Percentiles rank a stretch among this genome's conserved stretches.
Conservation (phyloP, 2,329 filamentous ascomycete genomes). For the Triangularia setosa region DNA sequence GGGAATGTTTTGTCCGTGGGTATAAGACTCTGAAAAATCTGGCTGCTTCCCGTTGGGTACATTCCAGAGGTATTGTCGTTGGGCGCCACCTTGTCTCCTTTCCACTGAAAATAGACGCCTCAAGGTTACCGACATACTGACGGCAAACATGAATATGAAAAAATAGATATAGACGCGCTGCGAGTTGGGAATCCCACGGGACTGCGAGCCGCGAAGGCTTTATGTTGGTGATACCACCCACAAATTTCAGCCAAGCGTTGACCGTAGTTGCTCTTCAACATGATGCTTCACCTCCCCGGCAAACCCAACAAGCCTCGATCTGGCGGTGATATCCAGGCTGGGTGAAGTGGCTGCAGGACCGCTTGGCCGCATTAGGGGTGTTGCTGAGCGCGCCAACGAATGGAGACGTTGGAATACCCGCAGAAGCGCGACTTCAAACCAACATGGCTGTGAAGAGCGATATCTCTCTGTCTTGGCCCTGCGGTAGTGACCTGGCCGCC, state of each 20-base stretch:
- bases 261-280: not conserved
- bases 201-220: not conserved
- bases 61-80: conserved; percentile 18
- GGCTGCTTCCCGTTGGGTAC: conserved; percentile 12
- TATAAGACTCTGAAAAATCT: conserved; percentile 17
- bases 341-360: not conserved
- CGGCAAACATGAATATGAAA: not conserved
- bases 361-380: not conserved
- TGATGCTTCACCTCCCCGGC: not conserved
- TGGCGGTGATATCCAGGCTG: not conserved
- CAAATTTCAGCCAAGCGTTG: not conserved
- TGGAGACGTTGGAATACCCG: not conserved
- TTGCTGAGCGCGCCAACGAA: not conserved
- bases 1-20: conserved; percentile 15
- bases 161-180: not conserved
- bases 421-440: not conserved
- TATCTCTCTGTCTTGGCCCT: not conserved
- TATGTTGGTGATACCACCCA: not conserved
- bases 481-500: not conserved
- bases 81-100: not conserved
- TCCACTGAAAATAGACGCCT: not conserved
- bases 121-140: conserved; percentile 4
- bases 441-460: not conserved
- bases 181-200: not conserved
- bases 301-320: not conserved